phyloP scores from a whole-genome alignment of 169 alveolate genomes.

The Plasmodium coatneyi region DNA sequence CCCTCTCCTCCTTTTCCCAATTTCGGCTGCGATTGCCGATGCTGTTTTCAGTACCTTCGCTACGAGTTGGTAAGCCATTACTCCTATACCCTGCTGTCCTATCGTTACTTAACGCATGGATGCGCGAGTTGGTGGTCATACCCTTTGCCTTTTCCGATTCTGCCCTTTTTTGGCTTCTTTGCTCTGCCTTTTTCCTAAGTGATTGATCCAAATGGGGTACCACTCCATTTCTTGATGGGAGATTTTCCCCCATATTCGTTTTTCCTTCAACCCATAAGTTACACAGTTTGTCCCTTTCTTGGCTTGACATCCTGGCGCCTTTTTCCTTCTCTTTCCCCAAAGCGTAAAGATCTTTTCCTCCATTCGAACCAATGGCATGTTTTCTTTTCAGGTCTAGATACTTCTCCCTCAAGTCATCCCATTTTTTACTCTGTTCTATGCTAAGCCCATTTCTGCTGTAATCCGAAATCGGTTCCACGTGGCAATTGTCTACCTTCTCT shows the following conservation, averaged over 20 bases:
- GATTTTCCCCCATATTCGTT: not conserved
- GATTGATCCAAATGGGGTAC: not conserved
- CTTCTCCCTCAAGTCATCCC: conserved; percentile 23
- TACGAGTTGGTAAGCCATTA: not conserved
- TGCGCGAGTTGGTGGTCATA: not conserved
- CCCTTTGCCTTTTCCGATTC: not conserved
- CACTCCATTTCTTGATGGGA: not conserved
- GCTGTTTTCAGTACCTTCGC: not conserved
- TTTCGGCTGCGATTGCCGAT: not conserved
- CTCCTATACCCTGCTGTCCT: not conserved
- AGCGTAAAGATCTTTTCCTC: not conserved
- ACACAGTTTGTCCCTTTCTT: not conserved
- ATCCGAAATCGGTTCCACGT: not conserved
- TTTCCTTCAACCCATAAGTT: not conserved
- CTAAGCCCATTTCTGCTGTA: not conserved
- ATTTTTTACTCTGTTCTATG: not conserved
- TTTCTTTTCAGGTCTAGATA: conserved; percentile 2
- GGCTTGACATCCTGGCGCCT: not conserved
- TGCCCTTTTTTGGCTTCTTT: not conserved
- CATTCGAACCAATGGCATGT: not conserved
- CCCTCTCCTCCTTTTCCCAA: not conserved
- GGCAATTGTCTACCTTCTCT: not conserved
- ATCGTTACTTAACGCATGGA: not conserved
- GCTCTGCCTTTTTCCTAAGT: not conserved
- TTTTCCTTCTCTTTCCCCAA: conserved; percentile 4